A percentile compares a stretch with the other conserved stretches of the same genome.
These are phyloP conservation scores for Eimeria tenella DNA, from an alignment of 169 alveolate genomes.

Conservation along the genomic window DNA sequence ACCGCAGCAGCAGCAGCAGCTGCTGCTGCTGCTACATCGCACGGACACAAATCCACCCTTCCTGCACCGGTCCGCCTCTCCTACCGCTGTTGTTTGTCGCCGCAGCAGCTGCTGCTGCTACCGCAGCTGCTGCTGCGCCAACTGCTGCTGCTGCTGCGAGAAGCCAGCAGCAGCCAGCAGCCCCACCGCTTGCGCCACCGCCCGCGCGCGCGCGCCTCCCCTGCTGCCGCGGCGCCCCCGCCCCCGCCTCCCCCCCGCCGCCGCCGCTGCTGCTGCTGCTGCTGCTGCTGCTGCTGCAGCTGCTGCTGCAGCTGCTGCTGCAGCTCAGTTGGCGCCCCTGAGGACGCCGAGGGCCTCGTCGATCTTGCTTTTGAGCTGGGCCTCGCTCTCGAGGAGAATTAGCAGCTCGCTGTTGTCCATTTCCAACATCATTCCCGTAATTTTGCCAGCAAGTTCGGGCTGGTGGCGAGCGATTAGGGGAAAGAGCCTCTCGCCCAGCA, in stretches of 20 bases:
- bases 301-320: neutral
- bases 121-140: too few relatives aligned
- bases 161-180: neutral
- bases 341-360: constrained; percentile 95
- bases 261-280: neutral
- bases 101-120: too few relatives aligned
- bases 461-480: constrained; percentile 94
- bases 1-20: too few relatives aligned
- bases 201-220: neutral
- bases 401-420: constrained; percentile 96
- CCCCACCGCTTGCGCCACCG: neutral
- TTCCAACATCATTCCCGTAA: constrained; percentile 98
- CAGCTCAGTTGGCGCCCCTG: constrained; percentile 42
- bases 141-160: neutral
- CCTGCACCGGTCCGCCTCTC: too few relatives aligned
- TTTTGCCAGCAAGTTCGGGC: constrained; percentile 96
- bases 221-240: constrained; percentile 12
- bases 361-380: constrained; percentile 93
- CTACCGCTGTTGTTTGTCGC: too few relatives aligned
- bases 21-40: too few relatives aligned
- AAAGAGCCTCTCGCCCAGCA: constrained; percentile 95
- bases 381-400: constrained; percentile 92
- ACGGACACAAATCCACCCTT: too few relatives aligned
- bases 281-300: neutral
- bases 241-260: neutral